These are phyloP conservation scores for Neurospora hispaniola DNA, from an alignment of 495 filamentous ascomycete species.

Conservation along the genomic window DNA sequence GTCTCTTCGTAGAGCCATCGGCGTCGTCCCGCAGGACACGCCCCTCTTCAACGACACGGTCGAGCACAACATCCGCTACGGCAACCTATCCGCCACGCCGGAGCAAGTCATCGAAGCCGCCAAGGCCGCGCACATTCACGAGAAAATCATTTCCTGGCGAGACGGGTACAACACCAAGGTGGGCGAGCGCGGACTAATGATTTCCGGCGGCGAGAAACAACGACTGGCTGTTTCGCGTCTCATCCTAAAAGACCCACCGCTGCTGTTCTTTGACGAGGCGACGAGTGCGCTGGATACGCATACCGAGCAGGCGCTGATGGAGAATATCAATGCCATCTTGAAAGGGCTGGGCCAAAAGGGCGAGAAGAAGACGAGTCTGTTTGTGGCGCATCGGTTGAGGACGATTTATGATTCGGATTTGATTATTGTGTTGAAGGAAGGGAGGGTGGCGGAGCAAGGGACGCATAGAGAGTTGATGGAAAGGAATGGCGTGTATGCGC, in stretches of 20 bases:
- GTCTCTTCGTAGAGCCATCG: slow-evolving; percentile 75
- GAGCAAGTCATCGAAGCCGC: slow-evolving; percentile 69
- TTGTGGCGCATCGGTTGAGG: slow-evolving; percentile 82
- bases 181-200: slow-evolving; percentile 96
- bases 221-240: slow-evolving; percentile 78
- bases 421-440: slow-evolving; percentile 85
- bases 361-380: slow-evolving; percentile 80
- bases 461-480: slow-evolving; percentile 80
- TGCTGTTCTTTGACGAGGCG: slow-evolving; percentile 96
- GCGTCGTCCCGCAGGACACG: slow-evolving; percentile 95
- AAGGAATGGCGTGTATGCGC: slow-evolving; percentile 63
- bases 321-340: slow-evolving; percentile 89
- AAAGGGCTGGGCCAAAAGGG: slow-evolving; percentile 18
- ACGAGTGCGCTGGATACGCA: slow-evolving; percentile 94
- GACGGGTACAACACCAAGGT: slow-evolving; percentile 88
- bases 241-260: slow-evolving; percentile 81
- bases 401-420: slow-evolving; percentile 91
- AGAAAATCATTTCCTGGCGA: slow-evolving; percentile 65
- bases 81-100: slow-evolving; percentile 65
- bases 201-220: slow-evolving; percentile 94
- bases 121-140: slow-evolving; percentile 70
- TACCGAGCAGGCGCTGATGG: slow-evolving; percentile 83
- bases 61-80: slow-evolving; percentile 90
- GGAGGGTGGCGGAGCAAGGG: slow-evolving; percentile 72
- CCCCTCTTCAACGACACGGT: slow-evolving; percentile 95